A percentile compares a stretch with the other conserved stretches of the same genome.
Evolutionary conservation across 2,329 filamentous ascomycete genomes (phyloP).

Genomic region (Ascochyta pisi): DNA sequence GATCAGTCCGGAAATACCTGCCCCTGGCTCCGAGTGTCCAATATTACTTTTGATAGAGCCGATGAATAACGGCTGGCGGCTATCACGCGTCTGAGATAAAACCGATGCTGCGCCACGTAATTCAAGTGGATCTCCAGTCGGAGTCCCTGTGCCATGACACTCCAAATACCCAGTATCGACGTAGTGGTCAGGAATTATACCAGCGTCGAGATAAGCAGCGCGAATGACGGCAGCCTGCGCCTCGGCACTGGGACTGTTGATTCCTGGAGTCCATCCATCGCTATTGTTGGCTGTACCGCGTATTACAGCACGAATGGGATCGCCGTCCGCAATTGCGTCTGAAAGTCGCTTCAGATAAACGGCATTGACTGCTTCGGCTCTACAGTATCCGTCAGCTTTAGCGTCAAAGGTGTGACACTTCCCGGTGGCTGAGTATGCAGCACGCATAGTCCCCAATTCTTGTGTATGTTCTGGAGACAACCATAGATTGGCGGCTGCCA

Average conservation of each 20-base stretch:
- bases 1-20: conserved; percentile 48
- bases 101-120: conserved; percentile 32
- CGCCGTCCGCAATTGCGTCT: conserved; percentile 29
- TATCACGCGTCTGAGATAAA: conserved; percentile 3
- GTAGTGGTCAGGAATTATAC: conserved; percentile 2
- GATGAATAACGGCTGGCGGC: conserved; percentile 19
- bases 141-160: too few relatives aligned
- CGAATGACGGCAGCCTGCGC: conserved; percentile 44
- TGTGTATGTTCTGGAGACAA: too few relatives aligned
- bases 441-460: too few relatives aligned
- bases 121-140: background rate
- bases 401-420: conserved; percentile 50
- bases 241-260: conserved; percentile 51
- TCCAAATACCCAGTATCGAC: too few relatives aligned
- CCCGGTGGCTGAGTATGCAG: too few relatives aligned
- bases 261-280: conserved; percentile 26
- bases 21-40: conserved; percentile 52
- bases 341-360: conserved; percentile 39
- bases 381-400: conserved; percentile 67
- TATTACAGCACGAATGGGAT: conserved; percentile 40
- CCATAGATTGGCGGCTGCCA: too few relatives aligned
- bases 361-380: conserved; percentile 64
- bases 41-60: conserved; percentile 48
- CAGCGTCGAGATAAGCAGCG: conserved; percentile 44
- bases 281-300: conserved; percentile 32